These are phyloP conservation scores for Epichloe brachyelytri DNA, from an alignment of 2,329 filamentous ascomycete species.

Conservation along the genomic window DNA sequence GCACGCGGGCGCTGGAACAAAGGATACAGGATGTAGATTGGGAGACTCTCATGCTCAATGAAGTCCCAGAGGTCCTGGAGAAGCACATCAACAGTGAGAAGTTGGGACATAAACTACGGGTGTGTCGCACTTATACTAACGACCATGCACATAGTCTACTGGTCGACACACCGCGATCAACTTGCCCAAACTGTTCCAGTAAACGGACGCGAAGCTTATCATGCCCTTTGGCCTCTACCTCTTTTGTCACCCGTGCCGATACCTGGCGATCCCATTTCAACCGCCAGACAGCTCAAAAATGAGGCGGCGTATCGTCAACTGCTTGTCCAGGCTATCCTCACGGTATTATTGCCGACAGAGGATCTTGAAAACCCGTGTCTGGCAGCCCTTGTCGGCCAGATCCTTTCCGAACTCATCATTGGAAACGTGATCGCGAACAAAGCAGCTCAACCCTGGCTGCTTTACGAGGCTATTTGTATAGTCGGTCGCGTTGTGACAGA, in stretches of 20 bases:
- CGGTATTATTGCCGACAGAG: conserved; percentile 79
- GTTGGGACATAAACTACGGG: too few species aligned
- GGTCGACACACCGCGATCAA: conserved; percentile 48
- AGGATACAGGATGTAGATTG: conserved; percentile 71
- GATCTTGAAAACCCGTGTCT: conserved; percentile 82
- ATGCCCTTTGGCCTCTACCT: conserved; percentile 70
- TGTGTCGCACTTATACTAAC: background rate
- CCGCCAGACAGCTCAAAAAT: conserved; percentile 55
- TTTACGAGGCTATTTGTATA: conserved; percentile 77
- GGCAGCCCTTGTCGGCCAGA: conserved; percentile 70
- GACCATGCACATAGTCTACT: conserved; percentile 47
- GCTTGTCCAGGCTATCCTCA: conserved; percentile 69
- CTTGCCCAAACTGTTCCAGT: conserved; percentile 46
- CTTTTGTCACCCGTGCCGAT: conserved; percentile 66
- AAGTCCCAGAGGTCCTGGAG: conserved; percentile 71
- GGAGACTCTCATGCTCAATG: conserved; percentile 71
- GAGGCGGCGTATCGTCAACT: conserved; percentile 79
- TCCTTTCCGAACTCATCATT: conserved; percentile 81
- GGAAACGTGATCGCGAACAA: conserved; percentile 70
- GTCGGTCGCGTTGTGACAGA: conserved; percentile 32
- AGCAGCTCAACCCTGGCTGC: conserved; percentile 73
- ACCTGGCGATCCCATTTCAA: conserved; percentile 33
- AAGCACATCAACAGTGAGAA: conserved; percentile 62
- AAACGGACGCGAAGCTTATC: conserved; percentile 60
- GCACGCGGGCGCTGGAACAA: conserved; percentile 77